phyloP scores from a whole-genome alignment of 2,329 filamentous ascomycete species.

The Colletotrichum karsti region DNA sequence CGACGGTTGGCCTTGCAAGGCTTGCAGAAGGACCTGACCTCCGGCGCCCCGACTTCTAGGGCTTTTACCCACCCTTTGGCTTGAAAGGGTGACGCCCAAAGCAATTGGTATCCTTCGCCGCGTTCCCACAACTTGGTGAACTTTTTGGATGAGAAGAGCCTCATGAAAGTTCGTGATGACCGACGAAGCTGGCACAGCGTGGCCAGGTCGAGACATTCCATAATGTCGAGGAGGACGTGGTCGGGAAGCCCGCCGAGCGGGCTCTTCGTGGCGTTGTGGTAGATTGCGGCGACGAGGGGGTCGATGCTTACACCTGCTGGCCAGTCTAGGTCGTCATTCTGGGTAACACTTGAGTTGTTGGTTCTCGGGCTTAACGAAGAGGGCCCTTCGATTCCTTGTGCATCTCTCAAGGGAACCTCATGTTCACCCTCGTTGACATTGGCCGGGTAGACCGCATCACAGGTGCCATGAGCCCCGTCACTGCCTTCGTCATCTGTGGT shows the following conservation, averaged over 20 bases:
- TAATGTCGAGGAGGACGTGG: not conserved
- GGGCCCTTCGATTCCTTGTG: too few species aligned
- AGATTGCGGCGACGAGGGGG: not conserved
- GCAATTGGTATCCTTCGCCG: not conserved
- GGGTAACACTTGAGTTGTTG: too few species aligned
- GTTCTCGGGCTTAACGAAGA: too few species aligned
- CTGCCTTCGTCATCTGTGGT: too few species aligned
- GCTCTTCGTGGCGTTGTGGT: not conserved
- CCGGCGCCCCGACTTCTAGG: not conserved
- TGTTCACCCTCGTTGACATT: too few species aligned
- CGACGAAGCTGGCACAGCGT: not conserved
- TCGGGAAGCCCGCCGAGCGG: not conserved
- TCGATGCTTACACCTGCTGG: not conserved
- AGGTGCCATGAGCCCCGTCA: too few species aligned
- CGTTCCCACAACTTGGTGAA: not conserved
- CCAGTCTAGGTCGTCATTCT: not conserved
- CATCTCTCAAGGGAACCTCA: too few species aligned
- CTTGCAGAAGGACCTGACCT: not conserved
- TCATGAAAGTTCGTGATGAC: not conserved
- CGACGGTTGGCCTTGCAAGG: not conserved
- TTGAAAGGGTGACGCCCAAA: not conserved
- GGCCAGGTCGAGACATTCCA: not conserved
- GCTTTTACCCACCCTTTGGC: not conserved
- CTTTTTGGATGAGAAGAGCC: not conserved
- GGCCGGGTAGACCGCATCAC: too few species aligned